Percentiles rank a stretch among this genome's conserved stretches.
phyloP scores from a whole-genome alignment of 805 yeast species.

The Vanderwaltozyma tropicalis region DNA sequence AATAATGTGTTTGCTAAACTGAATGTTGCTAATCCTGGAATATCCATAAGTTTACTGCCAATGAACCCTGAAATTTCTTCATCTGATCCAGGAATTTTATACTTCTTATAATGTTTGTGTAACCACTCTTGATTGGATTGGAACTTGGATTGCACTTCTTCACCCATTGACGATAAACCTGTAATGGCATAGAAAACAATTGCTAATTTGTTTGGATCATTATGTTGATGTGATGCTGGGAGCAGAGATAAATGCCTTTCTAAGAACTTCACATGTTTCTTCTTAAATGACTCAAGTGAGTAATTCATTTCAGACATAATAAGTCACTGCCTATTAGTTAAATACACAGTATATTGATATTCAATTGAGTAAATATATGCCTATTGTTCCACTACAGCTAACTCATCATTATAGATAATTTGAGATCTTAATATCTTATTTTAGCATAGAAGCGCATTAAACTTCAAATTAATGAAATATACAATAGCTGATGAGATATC shows the following conservation, averaged over 20 bases:
- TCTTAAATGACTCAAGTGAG: neutral
- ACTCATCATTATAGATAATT: too few relatives aligned
- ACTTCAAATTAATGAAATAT: too few relatives aligned
- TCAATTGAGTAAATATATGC: too few relatives aligned
- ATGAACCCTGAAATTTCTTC: slow-evolving; percentile 19
- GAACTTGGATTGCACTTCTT: slow-evolving; percentile 23
- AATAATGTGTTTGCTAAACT: slow-evolving; percentile 69
- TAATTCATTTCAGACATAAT: too few relatives aligned
- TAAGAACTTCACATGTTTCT: slow-evolving; percentile 35
- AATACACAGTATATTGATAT: too few relatives aligned
- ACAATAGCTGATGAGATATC: too few relatives aligned
- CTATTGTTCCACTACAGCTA: too few relatives aligned
- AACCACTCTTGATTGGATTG: slow-evolving; percentile 24
- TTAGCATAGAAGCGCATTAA: too few relatives aligned
- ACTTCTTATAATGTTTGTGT: slow-evolving; percentile 10
- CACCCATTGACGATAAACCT: slow-evolving; percentile 33
- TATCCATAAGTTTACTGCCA: slow-evolving; percentile 12
- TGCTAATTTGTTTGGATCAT: slow-evolving; percentile 62
- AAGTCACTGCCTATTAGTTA: too few relatives aligned
- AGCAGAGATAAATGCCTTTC: slow-evolving; percentile 41
- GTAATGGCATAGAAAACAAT: slow-evolving; percentile 60
- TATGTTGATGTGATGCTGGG: slow-evolving; percentile 46
- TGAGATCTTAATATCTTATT: too few relatives aligned
- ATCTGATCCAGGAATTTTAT: slow-evolving; percentile 27
- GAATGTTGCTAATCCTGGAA: slow-evolving; percentile 30